Evolutionary conservation across 1,139 yeast species (phyloP).

Genomic region (Lodderomyces pseudojiufengensis): DNA sequence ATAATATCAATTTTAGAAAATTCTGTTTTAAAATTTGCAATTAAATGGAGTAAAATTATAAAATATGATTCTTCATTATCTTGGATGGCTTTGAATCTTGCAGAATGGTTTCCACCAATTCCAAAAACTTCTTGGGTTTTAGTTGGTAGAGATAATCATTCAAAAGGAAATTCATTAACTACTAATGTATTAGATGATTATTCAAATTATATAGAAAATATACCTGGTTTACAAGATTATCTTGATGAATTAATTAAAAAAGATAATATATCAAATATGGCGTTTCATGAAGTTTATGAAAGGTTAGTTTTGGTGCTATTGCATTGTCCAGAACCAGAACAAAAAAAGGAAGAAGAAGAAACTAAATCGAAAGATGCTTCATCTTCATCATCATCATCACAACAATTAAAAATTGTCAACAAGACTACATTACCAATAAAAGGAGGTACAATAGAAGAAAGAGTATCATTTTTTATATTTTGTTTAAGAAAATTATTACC

Average conservation of each 20-base stretch:
- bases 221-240: slow-evolving; percentile 26
- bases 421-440: slow-evolving; percentile 45
- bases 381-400: slow-evolving; percentile 4
- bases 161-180: slow-evolving; percentile 28
- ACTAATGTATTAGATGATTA: slow-evolving; percentile 44
- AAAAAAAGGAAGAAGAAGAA: slow-evolving; percentile 1
- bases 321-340: slow-evolving; percentile 47
- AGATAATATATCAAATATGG: slow-evolving; percentile 29
- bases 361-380: neutral
- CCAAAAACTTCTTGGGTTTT: slow-evolving; percentile 43
- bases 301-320: slow-evolving; percentile 69
- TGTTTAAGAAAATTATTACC: slow-evolving; percentile 64
- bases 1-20: slow-evolving; percentile 57
- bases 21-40: slow-evolving; percentile 60
- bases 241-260: slow-evolving; percentile 29
- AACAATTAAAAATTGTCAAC: slow-evolving; percentile 22
- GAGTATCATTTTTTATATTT: slow-evolving; percentile 70
- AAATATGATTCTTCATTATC: slow-evolving; percentile 79
- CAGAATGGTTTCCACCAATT: slow-evolving; percentile 84
- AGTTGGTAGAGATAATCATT: slow-evolving; percentile 35
- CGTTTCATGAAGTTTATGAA: slow-evolving; percentile 70
- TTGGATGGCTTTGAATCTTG: slow-evolving; percentile 84
- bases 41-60: slow-evolving; percentile 75
- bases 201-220: slow-evolving; percentile 40
- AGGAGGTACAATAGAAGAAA: slow-evolving; percentile 68